Conservation (phyloP, 2,329 filamentous ascomycete species). For the Clonostachys chloroleuca region DNA sequence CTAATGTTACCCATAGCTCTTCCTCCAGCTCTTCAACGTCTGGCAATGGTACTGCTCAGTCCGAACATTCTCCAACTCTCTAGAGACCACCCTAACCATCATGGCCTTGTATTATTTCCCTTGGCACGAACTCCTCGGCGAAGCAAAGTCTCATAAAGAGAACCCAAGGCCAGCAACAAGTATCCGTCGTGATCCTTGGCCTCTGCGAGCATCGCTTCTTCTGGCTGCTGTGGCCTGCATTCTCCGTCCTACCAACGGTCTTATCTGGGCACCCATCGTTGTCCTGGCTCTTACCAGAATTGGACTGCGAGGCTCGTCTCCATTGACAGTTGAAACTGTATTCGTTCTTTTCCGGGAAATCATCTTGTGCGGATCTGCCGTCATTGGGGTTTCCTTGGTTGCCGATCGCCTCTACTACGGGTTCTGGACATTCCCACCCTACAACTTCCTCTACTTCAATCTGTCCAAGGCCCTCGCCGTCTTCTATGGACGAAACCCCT, state of each 20-base stretch:
- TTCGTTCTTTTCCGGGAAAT: slow-evolving; percentile 58
- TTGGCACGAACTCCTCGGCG: slow-evolving; percentile 66
- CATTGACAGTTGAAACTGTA: slow-evolving; percentile 36
- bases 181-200: slow-evolving; percentile 12
- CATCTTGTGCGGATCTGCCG: slow-evolving; percentile 55
- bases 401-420: slow-evolving; percentile 79
- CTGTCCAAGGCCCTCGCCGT: slow-evolving; percentile 80
- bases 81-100: slow-evolving; percentile 85
- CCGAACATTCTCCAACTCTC: slow-evolving; percentile 87
- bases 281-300: slow-evolving; percentile 35
- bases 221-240: slow-evolving; percentile 80
- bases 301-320: slow-evolving; percentile 26
- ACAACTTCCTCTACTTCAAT: slow-evolving; percentile 88
- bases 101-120: slow-evolving; percentile 81
- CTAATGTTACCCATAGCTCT: slow-evolving; percentile 15
- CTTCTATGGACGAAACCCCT: slow-evolving; percentile 87
- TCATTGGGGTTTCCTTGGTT: slow-evolving; percentile 59
- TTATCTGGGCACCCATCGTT: slow-evolving; percentile 75
- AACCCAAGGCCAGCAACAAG: slow-evolving; percentile 21
- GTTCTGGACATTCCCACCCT: slow-evolving; percentile 81
- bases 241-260: slow-evolving; percentile 80
- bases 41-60: slow-evolving; percentile 98
- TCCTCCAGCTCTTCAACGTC: slow-evolving; percentile 36
- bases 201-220: slow-evolving; percentile 55
- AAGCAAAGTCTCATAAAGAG: slow-evolving; percentile 29